Conservation (phyloP, 352 stramenopile genomes). For the Plasmopara halstedii region DNA sequence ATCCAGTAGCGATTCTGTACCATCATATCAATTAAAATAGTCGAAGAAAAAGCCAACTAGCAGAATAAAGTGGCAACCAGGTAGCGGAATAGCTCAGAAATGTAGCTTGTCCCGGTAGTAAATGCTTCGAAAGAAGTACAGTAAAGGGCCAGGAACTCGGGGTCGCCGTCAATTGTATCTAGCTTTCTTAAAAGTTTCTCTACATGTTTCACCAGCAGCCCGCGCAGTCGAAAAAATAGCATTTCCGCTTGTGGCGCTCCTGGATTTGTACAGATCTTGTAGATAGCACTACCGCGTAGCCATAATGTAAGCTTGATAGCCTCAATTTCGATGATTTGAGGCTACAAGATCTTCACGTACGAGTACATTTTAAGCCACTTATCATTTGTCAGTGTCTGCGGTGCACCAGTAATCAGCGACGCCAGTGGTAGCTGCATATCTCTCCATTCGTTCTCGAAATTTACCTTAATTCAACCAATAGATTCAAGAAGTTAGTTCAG, state of each 20-base stretch:
- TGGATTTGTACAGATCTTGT: constrained; percentile 85
- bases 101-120: constrained; percentile 65
- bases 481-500: neutral
- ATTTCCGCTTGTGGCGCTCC: constrained; percentile 71
- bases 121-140: constrained; percentile 66
- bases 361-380: constrained; percentile 86
- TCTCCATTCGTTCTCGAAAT: constrained; percentile 80
- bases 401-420: constrained; percentile 61
- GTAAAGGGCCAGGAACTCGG: constrained; percentile 61
- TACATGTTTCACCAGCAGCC: constrained; percentile 60
- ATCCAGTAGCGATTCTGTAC: constrained; percentile 82
- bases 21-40: neutral
- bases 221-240: constrained; percentile 72
- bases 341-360: constrained; percentile 26
- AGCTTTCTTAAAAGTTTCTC: constrained; percentile 57
- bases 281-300: constrained; percentile 47
- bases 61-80: constrained; percentile 25
- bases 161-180: constrained; percentile 46
- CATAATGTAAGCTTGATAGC: neutral
- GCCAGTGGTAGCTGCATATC: constrained; percentile 74
- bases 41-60: neutral
- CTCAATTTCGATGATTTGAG: neutral
- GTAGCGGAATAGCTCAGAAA: constrained; percentile 79
- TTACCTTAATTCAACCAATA: constrained; percentile 42
- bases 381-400: constrained; percentile 65